Evolutionary conservation across 139 green algal genomes (phyloP).

Genomic region (Chlorella sp.): DNA sequence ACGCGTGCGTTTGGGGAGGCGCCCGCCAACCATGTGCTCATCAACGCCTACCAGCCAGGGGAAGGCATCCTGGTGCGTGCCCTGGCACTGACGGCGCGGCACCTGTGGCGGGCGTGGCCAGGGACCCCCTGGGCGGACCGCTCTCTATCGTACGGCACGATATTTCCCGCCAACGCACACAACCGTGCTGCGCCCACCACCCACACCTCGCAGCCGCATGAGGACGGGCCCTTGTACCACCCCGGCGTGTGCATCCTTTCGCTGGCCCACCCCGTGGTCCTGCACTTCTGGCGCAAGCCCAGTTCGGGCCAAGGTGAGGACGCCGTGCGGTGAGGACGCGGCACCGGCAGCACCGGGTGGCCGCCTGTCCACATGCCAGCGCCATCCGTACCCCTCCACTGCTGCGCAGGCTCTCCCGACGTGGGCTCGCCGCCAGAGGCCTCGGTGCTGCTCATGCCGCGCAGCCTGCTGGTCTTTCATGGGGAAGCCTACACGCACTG

Average conservation of each 20-base stretch:
- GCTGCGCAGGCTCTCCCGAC: not conserved
- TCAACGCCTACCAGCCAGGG: slow-evolving; percentile 58
- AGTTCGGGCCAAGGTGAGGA: not conserved
- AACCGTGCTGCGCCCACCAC: not conserved
- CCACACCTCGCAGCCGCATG: slow-evolving; percentile 11
- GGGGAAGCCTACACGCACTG: slow-evolving; percentile 45
- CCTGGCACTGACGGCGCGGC: not conserved
- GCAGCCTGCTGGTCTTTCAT: slow-evolving; percentile 54
- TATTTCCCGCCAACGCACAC: not conserved
- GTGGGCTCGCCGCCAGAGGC: not conserved
- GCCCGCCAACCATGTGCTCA: slow-evolving; percentile 58
- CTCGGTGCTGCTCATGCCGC: slow-evolving; percentile 44
- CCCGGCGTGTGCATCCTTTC: slow-evolving; percentile 49
- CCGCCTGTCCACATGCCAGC: too few species aligned
- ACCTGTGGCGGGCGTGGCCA: not conserved
- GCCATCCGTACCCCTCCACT: too few species aligned
- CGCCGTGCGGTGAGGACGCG: not conserved
- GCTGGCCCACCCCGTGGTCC: slow-evolving; percentile 43
- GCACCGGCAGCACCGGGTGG: not conserved
- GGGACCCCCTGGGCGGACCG: not conserved
- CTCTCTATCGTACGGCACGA: not conserved
- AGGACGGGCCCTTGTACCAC: slow-evolving; percentile 1
- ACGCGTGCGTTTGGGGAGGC: slow-evolving; percentile 22
- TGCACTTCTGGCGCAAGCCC: slow-evolving; percentile 55
- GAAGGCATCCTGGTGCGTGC: slow-evolving; percentile 56